phyloP scores from a whole-genome alignment of 2,329 filamentous ascomycete species.

The Thielaviopsis punctulata region DNA sequence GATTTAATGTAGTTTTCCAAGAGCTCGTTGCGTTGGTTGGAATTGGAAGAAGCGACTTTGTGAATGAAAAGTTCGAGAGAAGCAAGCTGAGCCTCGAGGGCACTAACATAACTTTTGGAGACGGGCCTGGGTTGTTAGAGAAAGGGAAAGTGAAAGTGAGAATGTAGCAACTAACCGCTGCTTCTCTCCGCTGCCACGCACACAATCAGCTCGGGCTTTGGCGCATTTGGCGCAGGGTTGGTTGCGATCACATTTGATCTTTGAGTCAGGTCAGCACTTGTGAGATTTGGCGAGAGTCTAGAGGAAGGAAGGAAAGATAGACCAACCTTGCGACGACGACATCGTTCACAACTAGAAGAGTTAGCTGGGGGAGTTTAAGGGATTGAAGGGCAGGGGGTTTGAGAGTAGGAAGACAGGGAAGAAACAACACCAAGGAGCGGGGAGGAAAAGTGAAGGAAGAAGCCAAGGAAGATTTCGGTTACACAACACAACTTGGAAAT shows the following conservation, averaged over 20 bases:
- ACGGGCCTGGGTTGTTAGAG: slow-evolving; percentile 21
- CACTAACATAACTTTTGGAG: slow-evolving; percentile 28
- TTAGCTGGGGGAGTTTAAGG: not conserved
- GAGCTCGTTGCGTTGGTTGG: slow-evolving; percentile 24
- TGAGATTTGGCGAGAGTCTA: slow-evolving; percentile 15
- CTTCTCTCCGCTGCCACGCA: slow-evolving; percentile 26
- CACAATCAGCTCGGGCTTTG: slow-evolving; percentile 24
- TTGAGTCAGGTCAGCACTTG: slow-evolving; percentile 14
- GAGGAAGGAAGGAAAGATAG: not conserved
- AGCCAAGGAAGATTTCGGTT: too few relatives aligned
- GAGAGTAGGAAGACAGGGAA: not conserved
- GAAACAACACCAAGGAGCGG: too few relatives aligned
- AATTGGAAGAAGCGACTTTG: slow-evolving; percentile 25
- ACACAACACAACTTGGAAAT: not conserved
- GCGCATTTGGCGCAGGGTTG: slow-evolving; percentile 32
- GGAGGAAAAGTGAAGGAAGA: not conserved
- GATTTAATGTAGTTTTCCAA: slow-evolving; percentile 19
- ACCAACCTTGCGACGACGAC: slow-evolving; percentile 25
- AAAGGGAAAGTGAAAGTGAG: not conserved
- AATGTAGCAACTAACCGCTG: slow-evolving; percentile 19
- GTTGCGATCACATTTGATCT: slow-evolving; percentile 35
- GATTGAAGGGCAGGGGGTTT: too few relatives aligned
- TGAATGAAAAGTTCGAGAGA: slow-evolving; percentile 28
- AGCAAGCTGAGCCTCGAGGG: slow-evolving; percentile 28
- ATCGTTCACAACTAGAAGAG: slow-evolving; percentile 24